Evolutionary conservation across 129 eudicot species (phyloP).

Genomic region (Lactuca sativa): DNA sequence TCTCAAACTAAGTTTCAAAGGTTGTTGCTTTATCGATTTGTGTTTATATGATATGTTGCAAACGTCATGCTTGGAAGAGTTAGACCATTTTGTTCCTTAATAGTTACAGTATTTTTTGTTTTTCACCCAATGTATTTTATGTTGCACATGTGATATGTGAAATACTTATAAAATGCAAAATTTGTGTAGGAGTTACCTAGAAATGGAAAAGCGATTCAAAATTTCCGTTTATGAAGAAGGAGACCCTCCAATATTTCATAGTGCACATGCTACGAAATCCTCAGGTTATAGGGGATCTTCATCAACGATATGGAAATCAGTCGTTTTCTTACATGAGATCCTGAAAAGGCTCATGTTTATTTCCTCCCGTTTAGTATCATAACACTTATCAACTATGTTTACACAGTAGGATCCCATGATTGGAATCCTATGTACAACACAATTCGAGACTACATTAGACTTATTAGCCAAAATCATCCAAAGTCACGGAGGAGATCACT

Average conservation of each 20-base stretch:
- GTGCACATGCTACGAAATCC: constrained; percentile 59
- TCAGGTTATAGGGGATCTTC: constrained; percentile 66
- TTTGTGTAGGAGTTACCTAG: constrained; percentile 67
- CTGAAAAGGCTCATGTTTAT: constrained; percentile 60
- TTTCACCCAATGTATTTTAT: background rate
- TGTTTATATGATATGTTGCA: too few species aligned
- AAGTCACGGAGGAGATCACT: constrained; percentile 74
- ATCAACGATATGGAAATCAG: constrained; percentile 56
- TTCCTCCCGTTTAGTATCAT: constrained; percentile 69
- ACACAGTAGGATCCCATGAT: constrained; percentile 39
- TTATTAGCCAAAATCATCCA: constrained; percentile 52
- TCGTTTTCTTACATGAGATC: constrained; percentile 60
- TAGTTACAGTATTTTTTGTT: background rate
- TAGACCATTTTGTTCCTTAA: background rate
- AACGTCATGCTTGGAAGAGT: too few species aligned
- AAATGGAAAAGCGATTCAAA: constrained; percentile 63
- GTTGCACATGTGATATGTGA: background rate
- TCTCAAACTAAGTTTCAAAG: too few species aligned
- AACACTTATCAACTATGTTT: constrained; percentile 41
- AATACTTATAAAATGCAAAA: background rate
- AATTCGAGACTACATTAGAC: constrained; percentile 49
- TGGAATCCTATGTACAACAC: constrained; percentile 60
- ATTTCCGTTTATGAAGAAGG: constrained; percentile 76
- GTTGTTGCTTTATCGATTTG: too few species aligned
- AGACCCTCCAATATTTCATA: constrained; percentile 72